Conservation (phyloP, 2,329 filamentous ascomycete genomes). For the Nigrospora oryzae region DNA sequence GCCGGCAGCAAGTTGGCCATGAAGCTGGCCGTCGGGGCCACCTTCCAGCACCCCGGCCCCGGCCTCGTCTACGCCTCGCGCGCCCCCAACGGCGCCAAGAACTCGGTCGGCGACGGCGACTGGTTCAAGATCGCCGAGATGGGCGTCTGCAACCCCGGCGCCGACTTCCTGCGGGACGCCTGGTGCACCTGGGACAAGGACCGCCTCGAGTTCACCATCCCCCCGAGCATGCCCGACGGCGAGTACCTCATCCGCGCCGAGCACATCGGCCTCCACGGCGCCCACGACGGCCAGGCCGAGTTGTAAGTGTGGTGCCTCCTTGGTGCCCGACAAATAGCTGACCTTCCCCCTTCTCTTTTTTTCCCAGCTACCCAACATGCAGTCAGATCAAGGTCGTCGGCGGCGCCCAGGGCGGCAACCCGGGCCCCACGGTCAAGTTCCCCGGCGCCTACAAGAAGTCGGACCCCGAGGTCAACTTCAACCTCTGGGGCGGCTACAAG, state of each 20-base stretch:
- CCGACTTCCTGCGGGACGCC: not conserved
- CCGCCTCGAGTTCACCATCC: constrained; percentile 12
- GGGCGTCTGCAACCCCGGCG: not conserved
- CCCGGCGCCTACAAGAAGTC: not conserved
- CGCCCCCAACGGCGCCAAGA: constrained; percentile 4
- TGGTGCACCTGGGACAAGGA: constrained; percentile 4
- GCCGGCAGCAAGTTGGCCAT: not conserved
- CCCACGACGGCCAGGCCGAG: constrained; percentile 10
- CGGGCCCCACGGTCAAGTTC: not conserved
- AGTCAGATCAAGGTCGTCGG: constrained; percentile 1
- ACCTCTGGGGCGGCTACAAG: not conserved
- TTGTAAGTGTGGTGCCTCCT: too few relatives aligned
- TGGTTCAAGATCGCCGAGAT: constrained; percentile 10
- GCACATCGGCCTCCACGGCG: constrained; percentile 15
- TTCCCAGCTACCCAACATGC: constrained; percentile 6
- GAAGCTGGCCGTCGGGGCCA: not conserved
- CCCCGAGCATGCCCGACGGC: constrained; percentile 11
- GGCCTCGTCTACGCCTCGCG: not conserved
- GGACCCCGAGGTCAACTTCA: not conserved
- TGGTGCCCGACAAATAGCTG: too few relatives aligned
- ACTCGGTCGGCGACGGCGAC: constrained; percentile 7
- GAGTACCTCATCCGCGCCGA: constrained; percentile 18
- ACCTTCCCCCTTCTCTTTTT: constrained; percentile 2
- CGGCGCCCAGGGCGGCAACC: not conserved
- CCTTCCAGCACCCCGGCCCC: not conserved